A percentile compares a stretch with the other conserved stretches of the same genome.
Evolutionary conservation across 176 grass and related monocot species (phyloP).

Genomic region (Rhynchospora tenuis): DNA sequence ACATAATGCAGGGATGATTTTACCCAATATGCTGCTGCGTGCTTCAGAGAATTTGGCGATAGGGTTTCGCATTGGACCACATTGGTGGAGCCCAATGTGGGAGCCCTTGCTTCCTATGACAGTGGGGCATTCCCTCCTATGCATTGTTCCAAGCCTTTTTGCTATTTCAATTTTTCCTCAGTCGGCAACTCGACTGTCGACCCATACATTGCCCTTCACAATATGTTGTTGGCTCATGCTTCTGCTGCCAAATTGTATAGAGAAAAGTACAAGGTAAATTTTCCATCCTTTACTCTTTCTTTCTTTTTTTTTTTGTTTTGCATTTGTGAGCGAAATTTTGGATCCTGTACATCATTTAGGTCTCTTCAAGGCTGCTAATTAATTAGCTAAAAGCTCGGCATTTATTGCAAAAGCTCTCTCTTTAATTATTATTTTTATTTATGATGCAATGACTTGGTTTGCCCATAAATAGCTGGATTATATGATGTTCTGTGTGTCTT

Average conservation of each 20-base stretch:
- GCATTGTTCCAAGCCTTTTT: constrained; percentile 63
- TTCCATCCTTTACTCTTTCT: background rate
- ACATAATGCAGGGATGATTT: constrained; percentile 59
- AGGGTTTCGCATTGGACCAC: constrained; percentile 73
- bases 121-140: constrained; percentile 46
- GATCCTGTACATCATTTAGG: too few relatives aligned
- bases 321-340: too few relatives aligned
- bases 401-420: too few relatives aligned
- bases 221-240: constrained; percentile 56
- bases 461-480: too few relatives aligned
- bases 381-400: too few relatives aligned
- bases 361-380: too few relatives aligned
- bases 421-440: too few relatives aligned
- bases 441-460: too few relatives aligned
- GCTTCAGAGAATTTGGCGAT: constrained; percentile 78
- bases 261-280: constrained; percentile 51
- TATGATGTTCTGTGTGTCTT: too few relatives aligned
- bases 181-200: constrained; percentile 60
- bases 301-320: background rate
- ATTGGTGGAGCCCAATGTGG: constrained; percentile 55
- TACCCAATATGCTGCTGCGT: constrained; percentile 54
- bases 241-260: constrained; percentile 50
- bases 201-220: constrained; percentile 49
- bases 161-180: constrained; percentile 25
- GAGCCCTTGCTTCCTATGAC: constrained; percentile 49